Evolutionary conservation across 2,329 filamentous ascomycete genomes (phyloP), one percentile per base, ranked within the genome.

Genomic region (Colletotrichum spaethianum): DNA sequence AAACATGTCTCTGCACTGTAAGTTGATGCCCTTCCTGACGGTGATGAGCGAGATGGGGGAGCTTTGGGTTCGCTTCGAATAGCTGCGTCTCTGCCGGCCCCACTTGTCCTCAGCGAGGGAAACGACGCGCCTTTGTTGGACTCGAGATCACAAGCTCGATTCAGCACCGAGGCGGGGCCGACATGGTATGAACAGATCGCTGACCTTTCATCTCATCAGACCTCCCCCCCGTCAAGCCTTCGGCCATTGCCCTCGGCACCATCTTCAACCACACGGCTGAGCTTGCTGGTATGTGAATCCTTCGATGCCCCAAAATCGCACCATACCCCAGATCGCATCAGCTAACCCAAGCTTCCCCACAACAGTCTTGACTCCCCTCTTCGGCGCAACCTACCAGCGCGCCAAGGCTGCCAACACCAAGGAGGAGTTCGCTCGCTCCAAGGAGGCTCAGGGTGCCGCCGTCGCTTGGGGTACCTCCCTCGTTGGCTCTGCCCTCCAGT

Each of bases 201-300:
- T 72, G 23, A 72, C 18, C 14, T 42, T 16, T 5, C n/a, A 9
- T 31, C n/a, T 31, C n/a, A 2, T 63, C 71, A 90, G 88, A 90
- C 80, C 86, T 91, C 42, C 89, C 89, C 75, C 82, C 95, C 77
- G 96, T 99, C 81, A 98, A 98, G 93, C 96, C 96, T 78, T 98
- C 95, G 81, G 96, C 96, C 80, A 98, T 99, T 81, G 96, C 96
- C 80, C 91, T 98, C 80, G 96, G 96, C 86, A 96, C 95, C 75
- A 86, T 95, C 84, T 99, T 98, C 92, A 98, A 93, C 89, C 96
- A 99, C 86, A 92, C 92, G 79, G 89, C 94, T 79, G 96, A 96
- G 80, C 92, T 96, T 75, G 95, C 94, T 75, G 78, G 82, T 83
- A 79, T 64, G 81, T 77, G 46, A 64, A 20, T n/a, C 40, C 40